A percentile compares a stretch with the other conserved stretches of the same genome.
Conservation (phyloP, 2,329 filamentous ascomycete genomes). For the Amauroascus niger region DNA sequence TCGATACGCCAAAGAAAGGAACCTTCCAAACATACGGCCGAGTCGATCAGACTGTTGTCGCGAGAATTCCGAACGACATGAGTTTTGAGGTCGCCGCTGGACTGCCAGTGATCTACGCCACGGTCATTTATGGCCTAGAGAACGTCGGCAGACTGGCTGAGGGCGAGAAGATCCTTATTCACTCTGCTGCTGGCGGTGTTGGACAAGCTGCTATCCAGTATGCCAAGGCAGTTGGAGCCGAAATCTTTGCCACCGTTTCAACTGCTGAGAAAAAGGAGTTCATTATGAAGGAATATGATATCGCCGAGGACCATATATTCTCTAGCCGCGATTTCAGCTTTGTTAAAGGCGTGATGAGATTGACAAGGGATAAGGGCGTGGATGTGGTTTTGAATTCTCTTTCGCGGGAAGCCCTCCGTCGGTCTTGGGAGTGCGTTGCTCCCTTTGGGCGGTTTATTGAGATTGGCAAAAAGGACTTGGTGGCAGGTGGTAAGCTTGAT, state of each 20-base stretch:
- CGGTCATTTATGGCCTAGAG: constrained; percentile 15
- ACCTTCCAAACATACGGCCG: constrained; percentile 6
- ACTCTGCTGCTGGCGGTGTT: constrained; percentile 18
- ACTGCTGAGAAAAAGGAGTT: constrained; percentile 16
- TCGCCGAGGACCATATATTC: constrained; percentile 17
- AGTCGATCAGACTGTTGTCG: constrained; percentile 1
- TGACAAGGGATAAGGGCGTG: constrained; percentile 15
- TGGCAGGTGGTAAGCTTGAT: constrained; percentile 7
- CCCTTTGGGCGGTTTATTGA: constrained; percentile 17
- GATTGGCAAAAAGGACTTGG: constrained; percentile 14
- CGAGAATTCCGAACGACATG: constrained; percentile 15
- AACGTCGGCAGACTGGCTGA: constrained; percentile 15
- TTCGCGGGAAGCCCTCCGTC: constrained; percentile 12
- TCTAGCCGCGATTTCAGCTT: constrained; percentile 13
- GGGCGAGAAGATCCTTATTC: constrained; percentile 20
- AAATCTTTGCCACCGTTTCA: constrained; percentile 20
- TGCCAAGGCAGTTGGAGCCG: constrained; percentile 18
- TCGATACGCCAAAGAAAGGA: neutral
- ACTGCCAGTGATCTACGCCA: constrained; percentile 14
- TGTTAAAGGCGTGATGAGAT: constrained; percentile 12
- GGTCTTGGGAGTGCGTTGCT: constrained; percentile 16
- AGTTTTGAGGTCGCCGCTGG: constrained; percentile 18
- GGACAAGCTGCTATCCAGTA: constrained; percentile 21
- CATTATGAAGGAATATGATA: constrained; percentile 14
- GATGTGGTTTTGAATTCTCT: constrained; percentile 18